Evolutionary conservation across 2,329 filamentous ascomycete species (phyloP).

Genomic region (Calonectria ilicicola): DNA sequence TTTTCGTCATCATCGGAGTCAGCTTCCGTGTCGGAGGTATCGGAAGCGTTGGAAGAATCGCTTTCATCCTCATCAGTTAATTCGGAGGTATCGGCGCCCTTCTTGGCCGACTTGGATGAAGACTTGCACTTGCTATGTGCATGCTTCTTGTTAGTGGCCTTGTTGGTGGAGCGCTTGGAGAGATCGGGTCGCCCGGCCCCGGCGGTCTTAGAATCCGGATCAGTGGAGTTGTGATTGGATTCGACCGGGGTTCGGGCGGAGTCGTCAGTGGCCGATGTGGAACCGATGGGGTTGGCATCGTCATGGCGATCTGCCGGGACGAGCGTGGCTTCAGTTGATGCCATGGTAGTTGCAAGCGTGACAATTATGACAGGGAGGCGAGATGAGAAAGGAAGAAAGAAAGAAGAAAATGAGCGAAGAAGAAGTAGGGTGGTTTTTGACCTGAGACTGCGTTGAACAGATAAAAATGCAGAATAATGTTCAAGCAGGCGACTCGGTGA

Average conservation of each 20-base stretch:
- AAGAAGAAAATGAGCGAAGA: not conserved
- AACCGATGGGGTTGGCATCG: constrained; percentile 24
- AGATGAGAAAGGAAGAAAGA: not conserved
- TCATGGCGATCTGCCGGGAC: constrained; percentile 34
- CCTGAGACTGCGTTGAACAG: not conserved
- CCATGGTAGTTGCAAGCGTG: constrained; percentile 29
- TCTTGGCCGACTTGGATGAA: constrained; percentile 28
- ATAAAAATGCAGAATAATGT: not conserved
- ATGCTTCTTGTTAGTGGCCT: constrained; percentile 29
- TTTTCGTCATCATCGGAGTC: constrained; percentile 25
- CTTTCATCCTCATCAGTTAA: constrained; percentile 21
- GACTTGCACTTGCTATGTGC: constrained; percentile 22
- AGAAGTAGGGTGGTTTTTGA: not conserved
- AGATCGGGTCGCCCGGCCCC: constrained; percentile 21
- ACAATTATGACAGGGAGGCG: not conserved
- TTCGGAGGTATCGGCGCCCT: not conserved
- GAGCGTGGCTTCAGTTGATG: constrained; percentile 26
- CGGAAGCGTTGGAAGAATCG: constrained; percentile 25
- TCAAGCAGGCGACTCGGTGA: not conserved
- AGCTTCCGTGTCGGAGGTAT: constrained; percentile 27
- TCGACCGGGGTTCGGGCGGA: constrained; percentile 29
- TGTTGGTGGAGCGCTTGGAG: constrained; percentile 21
- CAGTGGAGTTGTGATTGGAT: constrained; percentile 24
- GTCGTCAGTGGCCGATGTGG: constrained; percentile 28
- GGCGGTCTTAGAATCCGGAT: constrained; percentile 21